phyloP scores from a whole-genome alignment of 2,329 filamentous ascomycete genomes.

The Spiromastix sp. region DNA sequence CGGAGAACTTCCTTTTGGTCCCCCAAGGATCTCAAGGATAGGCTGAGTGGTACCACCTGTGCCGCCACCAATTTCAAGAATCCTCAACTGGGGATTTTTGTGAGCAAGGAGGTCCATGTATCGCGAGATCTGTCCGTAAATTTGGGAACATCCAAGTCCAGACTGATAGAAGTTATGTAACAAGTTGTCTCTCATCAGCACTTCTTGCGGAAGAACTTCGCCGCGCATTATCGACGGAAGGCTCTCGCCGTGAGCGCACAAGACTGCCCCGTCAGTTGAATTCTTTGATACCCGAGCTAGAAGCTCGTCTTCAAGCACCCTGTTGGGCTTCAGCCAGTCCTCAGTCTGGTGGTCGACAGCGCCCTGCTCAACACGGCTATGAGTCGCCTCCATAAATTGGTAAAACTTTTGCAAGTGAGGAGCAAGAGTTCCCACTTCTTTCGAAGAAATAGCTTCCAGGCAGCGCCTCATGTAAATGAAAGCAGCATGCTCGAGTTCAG shows the following conservation, averaged over 20 bases:
- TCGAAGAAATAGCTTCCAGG: slow-evolving; percentile 11
- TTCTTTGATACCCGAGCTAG: slow-evolving; percentile 14
- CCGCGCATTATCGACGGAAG: slow-evolving; percentile 16
- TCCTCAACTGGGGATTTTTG: slow-evolving; percentile 17
- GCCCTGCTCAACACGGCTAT: slow-evolving; percentile 12
- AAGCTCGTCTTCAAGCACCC: slow-evolving; percentile 15
- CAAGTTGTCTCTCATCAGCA: slow-evolving; percentile 18
- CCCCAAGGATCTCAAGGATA: slow-evolving; percentile 12
- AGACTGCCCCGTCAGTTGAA: slow-evolving; percentile 18
- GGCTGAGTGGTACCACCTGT: slow-evolving; percentile 13
- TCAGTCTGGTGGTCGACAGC: slow-evolving; percentile 16
- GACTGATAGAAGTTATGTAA: slow-evolving; percentile 16
- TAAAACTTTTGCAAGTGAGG: slow-evolving; percentile 19
- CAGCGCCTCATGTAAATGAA: slow-evolving; percentile 21
- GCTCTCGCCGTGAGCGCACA: slow-evolving; percentile 9
- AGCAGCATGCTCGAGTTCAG: slow-evolving; percentile 19
- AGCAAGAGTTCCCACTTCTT: slow-evolving; percentile 13
- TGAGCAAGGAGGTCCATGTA: slow-evolving; percentile 19
- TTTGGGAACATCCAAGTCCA: slow-evolving; percentile 13
- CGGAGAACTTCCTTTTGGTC: background rate
- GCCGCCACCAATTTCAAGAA: slow-evolving; percentile 16
- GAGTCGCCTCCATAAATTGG: slow-evolving; percentile 19
- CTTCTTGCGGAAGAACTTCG: slow-evolving; percentile 18
- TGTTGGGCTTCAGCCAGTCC: slow-evolving; percentile 13
- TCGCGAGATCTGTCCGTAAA: slow-evolving; percentile 13